These are phyloP conservation scores for Cystoderma amianthinum DNA, from an alignment of 768 basidiomycete genomes.

Conservation along the genomic window DNA sequence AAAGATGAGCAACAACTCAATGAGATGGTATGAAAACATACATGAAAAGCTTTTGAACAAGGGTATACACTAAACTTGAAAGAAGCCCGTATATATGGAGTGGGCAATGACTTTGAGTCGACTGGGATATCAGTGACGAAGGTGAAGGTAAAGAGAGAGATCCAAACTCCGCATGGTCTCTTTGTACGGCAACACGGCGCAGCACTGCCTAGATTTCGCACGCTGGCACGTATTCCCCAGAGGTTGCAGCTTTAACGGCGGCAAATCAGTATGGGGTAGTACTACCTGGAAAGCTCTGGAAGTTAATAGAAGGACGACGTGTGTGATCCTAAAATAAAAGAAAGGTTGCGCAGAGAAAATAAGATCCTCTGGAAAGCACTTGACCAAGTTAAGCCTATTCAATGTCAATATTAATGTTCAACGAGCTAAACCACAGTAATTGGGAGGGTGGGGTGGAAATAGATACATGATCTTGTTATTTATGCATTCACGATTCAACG, in stretches of 20 bases:
- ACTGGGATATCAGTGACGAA: slow-evolving; percentile 5
- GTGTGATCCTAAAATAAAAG: no score
- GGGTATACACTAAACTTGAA: not conserved
- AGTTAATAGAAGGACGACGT: no score
- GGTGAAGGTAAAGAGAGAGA: slow-evolving; percentile 15
- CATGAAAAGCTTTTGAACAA: not conserved
- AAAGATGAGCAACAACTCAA: not conserved
- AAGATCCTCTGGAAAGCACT: no score
- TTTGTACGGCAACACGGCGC: slow-evolving; percentile 13
- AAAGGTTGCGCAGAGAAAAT: no score
- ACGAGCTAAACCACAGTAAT: no score
- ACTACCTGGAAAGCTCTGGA: not conserved
- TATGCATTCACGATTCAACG: no score
- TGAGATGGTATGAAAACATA: not conserved
- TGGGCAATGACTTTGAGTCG: not conserved
- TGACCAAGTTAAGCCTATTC: no score
- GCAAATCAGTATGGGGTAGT: no score
- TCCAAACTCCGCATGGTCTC: slow-evolving; percentile 20
- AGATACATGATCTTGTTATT: no score
- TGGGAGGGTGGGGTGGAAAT: no score
- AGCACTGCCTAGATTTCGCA: slow-evolving; percentile 23
- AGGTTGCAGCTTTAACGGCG: no score
- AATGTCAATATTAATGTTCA: no score
- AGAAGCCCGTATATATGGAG: not conserved
- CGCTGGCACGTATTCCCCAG: slow-evolving; percentile 3